These are phyloP conservation scores for Kwoniella dejecticola DNA, from an alignment of 768 basidiomycete species.

Conservation along the genomic window DNA sequence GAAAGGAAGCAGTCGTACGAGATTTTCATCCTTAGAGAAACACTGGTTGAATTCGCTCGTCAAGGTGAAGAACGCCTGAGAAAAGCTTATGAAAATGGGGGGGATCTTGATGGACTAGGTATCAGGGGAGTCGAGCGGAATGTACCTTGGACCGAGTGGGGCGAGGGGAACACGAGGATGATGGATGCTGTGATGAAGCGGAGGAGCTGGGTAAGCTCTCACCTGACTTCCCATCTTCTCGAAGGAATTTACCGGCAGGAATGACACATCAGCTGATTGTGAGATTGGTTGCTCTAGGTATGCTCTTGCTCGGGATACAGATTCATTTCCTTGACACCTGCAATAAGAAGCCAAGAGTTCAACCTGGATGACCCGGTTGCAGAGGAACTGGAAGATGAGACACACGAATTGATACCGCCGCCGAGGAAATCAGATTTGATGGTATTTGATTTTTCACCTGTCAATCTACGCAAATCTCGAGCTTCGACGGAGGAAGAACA, in stretches of 20 bases:
- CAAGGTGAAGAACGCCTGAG: conserved; percentile 37
- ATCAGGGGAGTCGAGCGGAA: conserved; percentile 27
- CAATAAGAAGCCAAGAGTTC: neutral
- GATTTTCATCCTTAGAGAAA: conserved; percentile 46
- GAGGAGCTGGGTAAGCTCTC: conserved; percentile 42
- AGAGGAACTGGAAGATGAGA: conserved; percentile 14
- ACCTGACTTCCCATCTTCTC: too few species aligned
- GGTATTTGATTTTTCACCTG: conserved; percentile 48
- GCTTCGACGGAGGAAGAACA: conserved; percentile 1
- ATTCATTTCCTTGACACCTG: conserved; percentile 39
- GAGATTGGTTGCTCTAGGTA: too few species aligned
- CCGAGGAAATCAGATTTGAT: conserved; percentile 29
- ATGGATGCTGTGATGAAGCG: conserved; percentile 36
- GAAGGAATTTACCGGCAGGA: too few species aligned
- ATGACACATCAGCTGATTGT: too few species aligned
- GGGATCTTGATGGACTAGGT: conserved; percentile 15
- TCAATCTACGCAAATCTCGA: conserved; percentile 13
- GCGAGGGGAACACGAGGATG: conserved; percentile 30
- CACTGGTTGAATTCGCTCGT: conserved; percentile 29
- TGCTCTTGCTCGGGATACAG: conserved; percentile 51
- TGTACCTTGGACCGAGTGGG: conserved; percentile 46
- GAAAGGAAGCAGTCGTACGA: conserved; percentile 31
- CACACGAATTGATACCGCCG: conserved; percentile 11
- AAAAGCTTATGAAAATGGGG: conserved; percentile 15
- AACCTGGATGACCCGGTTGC: neutral